Percentiles rank a stretch among this genome's conserved stretches.
phyloP scores from a whole-genome alignment of 176 grass and related monocot genomes.

The Lolium multiflorum region DNA sequence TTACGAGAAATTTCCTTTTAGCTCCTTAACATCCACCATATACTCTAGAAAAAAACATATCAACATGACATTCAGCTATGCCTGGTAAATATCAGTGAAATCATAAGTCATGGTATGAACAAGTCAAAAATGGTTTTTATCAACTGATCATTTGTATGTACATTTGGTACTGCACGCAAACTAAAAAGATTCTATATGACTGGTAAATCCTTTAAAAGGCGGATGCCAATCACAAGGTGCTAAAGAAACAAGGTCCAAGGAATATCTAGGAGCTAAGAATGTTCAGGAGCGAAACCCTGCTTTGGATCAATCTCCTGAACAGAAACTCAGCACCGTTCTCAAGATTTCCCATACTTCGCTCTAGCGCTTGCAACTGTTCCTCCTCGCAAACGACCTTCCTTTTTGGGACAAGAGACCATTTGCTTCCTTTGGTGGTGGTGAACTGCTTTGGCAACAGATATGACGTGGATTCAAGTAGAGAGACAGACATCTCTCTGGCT shows the following conservation, averaged over 20 bases:
- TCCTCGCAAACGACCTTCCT: conserved; percentile 42
- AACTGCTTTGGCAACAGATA: conserved; percentile 40
- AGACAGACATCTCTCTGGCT: conserved; percentile 36
- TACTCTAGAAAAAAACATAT: neutral
- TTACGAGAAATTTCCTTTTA: neutral
- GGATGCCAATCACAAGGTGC: conserved; percentile 27
- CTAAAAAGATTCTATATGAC: conserved; percentile 6
- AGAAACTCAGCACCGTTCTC: conserved; percentile 32
- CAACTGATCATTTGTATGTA: conserved; percentile 23
- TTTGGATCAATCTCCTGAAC: conserved; percentile 54
- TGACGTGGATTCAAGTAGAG: conserved; percentile 30
- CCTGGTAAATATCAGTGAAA: neutral
- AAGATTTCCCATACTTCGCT: conserved; percentile 45
- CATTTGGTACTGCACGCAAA: conserved; percentile 1
- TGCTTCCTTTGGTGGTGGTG: conserved; percentile 8
- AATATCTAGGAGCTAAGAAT: conserved; percentile 47
- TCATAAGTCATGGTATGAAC: neutral
- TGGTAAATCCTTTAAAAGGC: conserved; percentile 37
- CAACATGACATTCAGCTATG: neutral
- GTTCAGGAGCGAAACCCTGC: conserved; percentile 57
- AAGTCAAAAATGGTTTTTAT: conserved; percentile 26
- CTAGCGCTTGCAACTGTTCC: conserved; percentile 51
- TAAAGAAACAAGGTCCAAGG: neutral
- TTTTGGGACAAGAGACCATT: conserved; percentile 51
- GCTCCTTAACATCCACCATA: neutral